Base-by-base conservation (phyloP, 768 basidiomycete genomes). In the Candolleomyces aberdarensis region DNA sequence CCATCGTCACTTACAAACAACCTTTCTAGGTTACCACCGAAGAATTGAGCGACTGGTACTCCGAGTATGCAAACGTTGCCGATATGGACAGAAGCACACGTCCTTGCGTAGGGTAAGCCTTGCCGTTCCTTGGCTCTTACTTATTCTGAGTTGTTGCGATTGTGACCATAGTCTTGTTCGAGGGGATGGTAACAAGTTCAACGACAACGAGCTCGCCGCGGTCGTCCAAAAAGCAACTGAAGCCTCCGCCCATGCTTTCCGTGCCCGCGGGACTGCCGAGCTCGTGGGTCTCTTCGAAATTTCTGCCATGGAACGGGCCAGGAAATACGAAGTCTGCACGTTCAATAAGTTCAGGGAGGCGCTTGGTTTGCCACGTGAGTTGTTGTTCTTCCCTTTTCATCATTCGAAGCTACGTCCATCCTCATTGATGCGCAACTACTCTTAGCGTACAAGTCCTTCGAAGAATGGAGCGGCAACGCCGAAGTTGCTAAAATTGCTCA, bases 241-340 rank as follows among this genome's bases (percentile, higher is more conserved):
- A 58, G 69, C 61, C 40, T 71, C 76, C 6, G 83, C 83, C 10
- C 77, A 78, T 10, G 77, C 70, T 68, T 52, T 52, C 51, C 51
- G 81, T 29, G 82, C 78, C 19, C 78, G 79, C 3, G 79, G 80
- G 3, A 80, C 80, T 0, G 82, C 84, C 0, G 68, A 65, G 3
- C 78, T 76, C 5, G 66, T 86, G 63, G 70, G 82, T 13, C 67
- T 84, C 49, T 74, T 85, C 26, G 85, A 87, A 66, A 79, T 85
- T 13, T 72, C 85, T 73, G 80, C 79, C 1, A 85, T 87, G 40
- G 70, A 76, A 53, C 83, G 85, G 69, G 77, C 81, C 3, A 71
- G 85, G 49, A 63, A 63, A 5, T 86, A 84, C 84, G 84, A 84
- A 29, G 76, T 80, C 1, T 82, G 82, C 65, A 78, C 80, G 1